Conservation (phyloP, 2,329 filamentous ascomycete genomes). For the Neonectria faginata region DNA sequence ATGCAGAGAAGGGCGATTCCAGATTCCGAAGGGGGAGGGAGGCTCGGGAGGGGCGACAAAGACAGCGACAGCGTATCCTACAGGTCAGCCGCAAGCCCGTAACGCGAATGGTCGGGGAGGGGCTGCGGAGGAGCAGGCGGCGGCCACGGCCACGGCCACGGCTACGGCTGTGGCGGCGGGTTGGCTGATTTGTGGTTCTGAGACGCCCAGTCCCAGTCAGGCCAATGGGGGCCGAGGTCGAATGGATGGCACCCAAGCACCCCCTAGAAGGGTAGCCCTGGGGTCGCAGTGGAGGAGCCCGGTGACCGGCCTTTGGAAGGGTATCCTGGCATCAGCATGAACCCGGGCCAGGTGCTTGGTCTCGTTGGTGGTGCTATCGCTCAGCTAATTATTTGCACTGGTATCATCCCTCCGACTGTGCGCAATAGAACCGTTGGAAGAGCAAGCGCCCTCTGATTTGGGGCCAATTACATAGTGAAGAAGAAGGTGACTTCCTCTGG, state of each 20-base stretch:
- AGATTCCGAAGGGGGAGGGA: conserved; percentile 17
- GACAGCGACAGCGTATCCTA: conserved; percentile 15
- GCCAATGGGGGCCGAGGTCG: conserved; percentile 15
- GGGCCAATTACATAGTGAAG: not conserved
- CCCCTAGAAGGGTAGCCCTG: conserved; percentile 4
- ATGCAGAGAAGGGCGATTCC: conserved; percentile 17
- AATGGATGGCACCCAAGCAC: conserved; percentile 13
- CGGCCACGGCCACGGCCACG: not conserved
- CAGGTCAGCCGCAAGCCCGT: conserved; percentile 26
- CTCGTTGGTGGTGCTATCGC: conserved; percentile 5
- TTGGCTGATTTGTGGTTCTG: conserved; percentile 21
- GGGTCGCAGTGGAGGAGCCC: not conserved
- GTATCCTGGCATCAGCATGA: conserved; percentile 7
- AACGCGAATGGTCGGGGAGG: conserved; percentile 24
- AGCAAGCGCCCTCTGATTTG: conserved; percentile 1
- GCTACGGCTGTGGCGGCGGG: conserved; percentile 15
- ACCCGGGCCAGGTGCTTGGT: not conserved
- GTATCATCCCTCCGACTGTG: not conserved
- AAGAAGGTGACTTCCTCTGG: not conserved
- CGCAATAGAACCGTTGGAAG: not conserved
- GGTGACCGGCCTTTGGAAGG: not conserved
- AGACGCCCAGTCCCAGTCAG: conserved; percentile 10
- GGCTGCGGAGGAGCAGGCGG: conserved; percentile 13
- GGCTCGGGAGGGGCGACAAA: conserved; percentile 17
- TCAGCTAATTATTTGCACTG: conserved; percentile 1